A percentile compares a stretch with the other conserved stretches of the same genome.
These are phyloP conservation scores for Santalum album DNA, from an alignment of 164 flowering plant species.

Conservation along the genomic window DNA sequence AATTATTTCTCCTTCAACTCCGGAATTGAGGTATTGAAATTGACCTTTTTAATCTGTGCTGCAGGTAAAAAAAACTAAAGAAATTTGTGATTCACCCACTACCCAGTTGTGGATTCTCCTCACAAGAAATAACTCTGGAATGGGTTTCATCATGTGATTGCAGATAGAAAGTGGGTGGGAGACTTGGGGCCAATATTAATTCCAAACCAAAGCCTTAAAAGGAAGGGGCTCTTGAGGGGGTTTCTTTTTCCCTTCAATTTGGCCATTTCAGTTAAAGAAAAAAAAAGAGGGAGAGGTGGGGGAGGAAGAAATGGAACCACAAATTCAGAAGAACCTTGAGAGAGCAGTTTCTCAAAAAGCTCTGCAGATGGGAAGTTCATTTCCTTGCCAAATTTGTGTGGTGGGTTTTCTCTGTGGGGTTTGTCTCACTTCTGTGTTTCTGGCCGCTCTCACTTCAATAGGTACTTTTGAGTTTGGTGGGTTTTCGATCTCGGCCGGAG, in stretches of 20 bases:
- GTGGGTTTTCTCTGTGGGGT: constrained; percentile 81
- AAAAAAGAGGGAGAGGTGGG: no score
- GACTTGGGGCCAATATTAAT: neutral
- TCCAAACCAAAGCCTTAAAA: neutral
- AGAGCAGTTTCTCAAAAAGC: constrained; percentile 78
- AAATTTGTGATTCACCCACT: no score
- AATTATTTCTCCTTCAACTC: no score
- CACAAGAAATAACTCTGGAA: neutral
- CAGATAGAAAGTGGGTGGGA: constrained; percentile 7
- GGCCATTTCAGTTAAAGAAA: no score
- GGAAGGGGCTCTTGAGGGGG: neutral
- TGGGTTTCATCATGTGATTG: constrained; percentile 10
- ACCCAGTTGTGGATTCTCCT: no score
- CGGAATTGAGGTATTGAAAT: no score
- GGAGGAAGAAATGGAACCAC: constrained; percentile 25
- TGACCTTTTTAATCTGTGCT: no score
- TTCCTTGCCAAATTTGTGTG: constrained; percentile 81
- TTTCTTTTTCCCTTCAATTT: neutral
- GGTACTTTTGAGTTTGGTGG: constrained; percentile 32
- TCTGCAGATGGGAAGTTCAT: constrained; percentile 71
- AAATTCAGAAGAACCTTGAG: constrained; percentile 49
- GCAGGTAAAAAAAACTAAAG: no score
- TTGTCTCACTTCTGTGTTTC: constrained; percentile 61
- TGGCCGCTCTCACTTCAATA: constrained; percentile 54
- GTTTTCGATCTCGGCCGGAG: constrained; percentile 22